Conservation (phyloP, 768 basidiomycete species). For the Kwoniella heveanensis region DNA sequence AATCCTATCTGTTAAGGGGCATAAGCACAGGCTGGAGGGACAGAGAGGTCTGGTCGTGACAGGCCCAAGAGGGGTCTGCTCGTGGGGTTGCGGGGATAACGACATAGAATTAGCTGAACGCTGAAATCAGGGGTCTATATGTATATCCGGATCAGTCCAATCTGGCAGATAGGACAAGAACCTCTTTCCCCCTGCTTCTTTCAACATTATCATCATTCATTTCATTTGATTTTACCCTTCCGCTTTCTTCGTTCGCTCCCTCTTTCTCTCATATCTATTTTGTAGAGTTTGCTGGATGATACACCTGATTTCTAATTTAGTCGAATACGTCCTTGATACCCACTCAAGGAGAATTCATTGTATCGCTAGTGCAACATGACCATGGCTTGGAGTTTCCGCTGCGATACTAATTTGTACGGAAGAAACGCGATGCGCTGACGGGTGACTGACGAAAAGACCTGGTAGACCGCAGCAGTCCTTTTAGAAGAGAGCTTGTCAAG, state of each 20-base stretch:
- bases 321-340: no score
- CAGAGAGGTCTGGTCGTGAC: background rate
- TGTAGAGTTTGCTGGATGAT: conserved; percentile 10
- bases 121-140: background rate
- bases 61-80: background rate
- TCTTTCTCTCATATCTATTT: background rate
- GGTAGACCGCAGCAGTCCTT: no score
- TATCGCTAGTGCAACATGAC: no score
- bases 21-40: background rate
- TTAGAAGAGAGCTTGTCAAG: no score
- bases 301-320: background rate
- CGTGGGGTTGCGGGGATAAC: background rate
- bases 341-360: no score
- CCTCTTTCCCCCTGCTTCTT: background rate
- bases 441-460: no score
- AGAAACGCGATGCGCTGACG: no score
- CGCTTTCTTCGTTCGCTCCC: background rate
- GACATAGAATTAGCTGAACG: background rate
- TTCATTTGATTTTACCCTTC: background rate
- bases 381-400: no score
- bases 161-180: background rate
- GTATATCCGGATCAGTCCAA: background rate
- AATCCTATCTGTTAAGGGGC: background rate
- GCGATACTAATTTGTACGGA: no score
- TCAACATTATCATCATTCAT: background rate